Evolutionary conservation across 2,329 filamentous ascomycete genomes (phyloP), one percentile per base, ranked within the genome.

Genomic region (Aspergillus caelatus): DNA sequence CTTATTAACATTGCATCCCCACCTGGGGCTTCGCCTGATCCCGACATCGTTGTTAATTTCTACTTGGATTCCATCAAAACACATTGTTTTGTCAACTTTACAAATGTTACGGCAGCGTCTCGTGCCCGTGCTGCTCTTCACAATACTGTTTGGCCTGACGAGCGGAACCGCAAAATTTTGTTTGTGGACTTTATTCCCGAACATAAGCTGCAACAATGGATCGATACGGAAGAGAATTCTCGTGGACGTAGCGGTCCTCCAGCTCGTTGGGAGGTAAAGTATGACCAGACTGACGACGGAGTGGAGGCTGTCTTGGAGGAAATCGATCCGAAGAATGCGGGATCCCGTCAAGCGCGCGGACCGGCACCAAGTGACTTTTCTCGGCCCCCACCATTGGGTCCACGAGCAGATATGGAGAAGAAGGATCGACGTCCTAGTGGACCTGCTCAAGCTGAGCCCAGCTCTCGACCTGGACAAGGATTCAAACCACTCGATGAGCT

Each of bases 161-260:
- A 98, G 79, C 88, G 89, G 63, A 91, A 90, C 68, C 86, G 95
- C 36, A 96, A 95, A 75, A 85, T 89, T 0, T 84, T 98, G 1
- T 96, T 90, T 86, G 92, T 92, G 4, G 95, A 99, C 75, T 98
- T 95, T 75, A 85, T 98, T 23, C 94, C 94, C 0, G 86, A 90
- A 21, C 88, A 92, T 30, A 87, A 88, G 67, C 84, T 96, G 4
- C 76, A 81, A 16, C 85, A 85, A 28, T 98, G 93, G 93, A 89
- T 96, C 63, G 84, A 87, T 9, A 84, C 79, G 46, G 92, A 96
- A 76, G 81, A 88, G 70, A 76, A 81, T 71, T 79, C 69, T 71
- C 83, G 66, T 68, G 76, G 74, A 76, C 84, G 72, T 21, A 68
- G 75, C 59, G 76, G 74, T 14, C 71, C 74, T 58, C 74, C 74